Evolutionary conservation across 2,329 filamentous ascomycete species (phyloP).

Genomic region (Alternaria longipes): DNA sequence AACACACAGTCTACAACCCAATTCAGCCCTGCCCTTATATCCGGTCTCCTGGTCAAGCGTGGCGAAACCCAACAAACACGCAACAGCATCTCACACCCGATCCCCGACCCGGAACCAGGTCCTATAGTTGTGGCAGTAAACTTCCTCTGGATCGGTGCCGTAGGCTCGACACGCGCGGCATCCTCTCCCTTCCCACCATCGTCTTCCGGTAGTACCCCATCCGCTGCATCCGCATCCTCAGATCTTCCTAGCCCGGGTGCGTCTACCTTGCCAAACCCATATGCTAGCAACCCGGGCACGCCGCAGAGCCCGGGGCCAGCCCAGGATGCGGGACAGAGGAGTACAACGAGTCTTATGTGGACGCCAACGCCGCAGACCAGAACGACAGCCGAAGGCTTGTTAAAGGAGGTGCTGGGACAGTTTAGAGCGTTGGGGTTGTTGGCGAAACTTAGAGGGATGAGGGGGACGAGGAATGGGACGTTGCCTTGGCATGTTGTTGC

Average conservation of each 20-base stretch:
- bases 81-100: slow-evolving; percentile 23
- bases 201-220: not conserved
- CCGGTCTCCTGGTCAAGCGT: slow-evolving; percentile 57
- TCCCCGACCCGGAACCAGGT: slow-evolving; percentile 36
- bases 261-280: slow-evolving; percentile 9
- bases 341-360: slow-evolving; percentile 44
- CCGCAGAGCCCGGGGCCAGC: slow-evolving; percentile 18
- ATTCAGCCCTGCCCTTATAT: slow-evolving; percentile 52
- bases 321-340: slow-evolving; percentile 19
- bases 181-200: slow-evolving; percentile 34
- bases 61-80: slow-evolving; percentile 30
- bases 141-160: slow-evolving; percentile 57
- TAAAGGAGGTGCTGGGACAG: slow-evolving; percentile 75
- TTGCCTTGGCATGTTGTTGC: slow-evolving; percentile 81
- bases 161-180: slow-evolving; percentile 48
- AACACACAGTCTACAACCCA: slow-evolving; percentile 48
- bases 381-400: slow-evolving; percentile 64
- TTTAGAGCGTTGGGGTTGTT: slow-evolving; percentile 75
- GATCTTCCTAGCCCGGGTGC: slow-evolving; percentile 37
- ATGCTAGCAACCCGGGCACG: slow-evolving; percentile 13
- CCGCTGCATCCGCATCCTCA: slow-evolving; percentile 9
- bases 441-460: slow-evolving; percentile 71
- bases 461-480: slow-evolving; percentile 64
- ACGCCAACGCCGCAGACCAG: slow-evolving; percentile 44
- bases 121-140: slow-evolving; percentile 54